Conservation (phyloP, 2,329 filamentous ascomycete genomes). For the Xylaria sp. region DNA sequence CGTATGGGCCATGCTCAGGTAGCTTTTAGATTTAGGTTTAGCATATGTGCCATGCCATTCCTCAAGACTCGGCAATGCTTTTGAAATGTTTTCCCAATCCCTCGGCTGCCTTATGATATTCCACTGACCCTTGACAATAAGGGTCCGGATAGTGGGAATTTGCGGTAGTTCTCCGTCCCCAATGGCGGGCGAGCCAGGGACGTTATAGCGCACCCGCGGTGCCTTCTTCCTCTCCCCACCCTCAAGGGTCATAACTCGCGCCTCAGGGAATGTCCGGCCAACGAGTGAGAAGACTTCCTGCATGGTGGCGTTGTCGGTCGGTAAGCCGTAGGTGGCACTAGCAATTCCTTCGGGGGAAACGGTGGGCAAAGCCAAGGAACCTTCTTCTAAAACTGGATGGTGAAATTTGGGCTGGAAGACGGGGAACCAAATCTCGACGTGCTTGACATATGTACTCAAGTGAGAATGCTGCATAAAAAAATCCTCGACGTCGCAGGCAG, state of each 20-base stretch:
- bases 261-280: conserved; percentile 66
- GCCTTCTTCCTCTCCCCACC: conserved; percentile 82
- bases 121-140: conserved; percentile 81
- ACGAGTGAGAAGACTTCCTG: conserved; percentile 77
- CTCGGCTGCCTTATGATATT: conserved; percentile 74
- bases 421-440: conserved; percentile 82
- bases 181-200: conserved; percentile 42
- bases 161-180: conserved; percentile 55
- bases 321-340: conserved; percentile 68
- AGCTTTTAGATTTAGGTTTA: conserved; percentile 79
- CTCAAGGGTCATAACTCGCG: conserved; percentile 76
- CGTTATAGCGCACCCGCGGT: conserved; percentile 71
- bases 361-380: conserved; percentile 59
- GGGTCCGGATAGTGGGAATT: conserved; percentile 69
- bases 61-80: conserved; percentile 72
- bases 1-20: conserved; percentile 74
- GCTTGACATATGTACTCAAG: conserved; percentile 72
- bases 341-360: conserved; percentile 67
- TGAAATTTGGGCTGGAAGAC: conserved; percentile 72
- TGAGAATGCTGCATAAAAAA: conserved; percentile 71
- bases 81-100: conserved; percentile 72
- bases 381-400: conserved; percentile 56
- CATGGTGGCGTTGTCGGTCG: conserved; percentile 74
- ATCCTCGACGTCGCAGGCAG: conserved; percentile 66
- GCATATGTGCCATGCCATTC: conserved; percentile 74